Conservation (phyloP, 2,329 filamentous ascomycete species). For the Byssothecium circinans region DNA sequence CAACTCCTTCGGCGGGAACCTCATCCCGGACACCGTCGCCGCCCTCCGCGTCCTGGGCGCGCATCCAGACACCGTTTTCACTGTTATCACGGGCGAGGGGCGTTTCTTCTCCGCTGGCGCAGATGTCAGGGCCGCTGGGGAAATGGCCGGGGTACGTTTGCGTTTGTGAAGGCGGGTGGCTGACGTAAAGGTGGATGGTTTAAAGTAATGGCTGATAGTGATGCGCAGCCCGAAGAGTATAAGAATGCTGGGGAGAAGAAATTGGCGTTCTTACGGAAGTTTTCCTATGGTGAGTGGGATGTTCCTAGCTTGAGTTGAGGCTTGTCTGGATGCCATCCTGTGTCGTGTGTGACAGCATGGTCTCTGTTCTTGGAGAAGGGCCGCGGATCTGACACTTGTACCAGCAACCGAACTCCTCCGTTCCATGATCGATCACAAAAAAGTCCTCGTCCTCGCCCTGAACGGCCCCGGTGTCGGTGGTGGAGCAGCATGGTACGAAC, state of each 20-base stretch:
- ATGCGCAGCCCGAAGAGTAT: constrained; percentile 12
- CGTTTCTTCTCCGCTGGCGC: constrained; percentile 55
- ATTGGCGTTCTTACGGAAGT: constrained; percentile 26
- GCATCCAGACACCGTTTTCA: constrained; percentile 54
- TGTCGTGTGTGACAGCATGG: no score
- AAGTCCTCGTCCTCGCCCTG: constrained; percentile 54
- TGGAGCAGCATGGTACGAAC: constrained; percentile 49
- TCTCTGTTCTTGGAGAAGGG: neutral
- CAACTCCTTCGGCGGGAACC: constrained; percentile 52
- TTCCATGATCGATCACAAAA: constrained; percentile 53
- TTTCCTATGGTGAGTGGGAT: constrained; percentile 32
- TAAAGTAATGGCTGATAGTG: constrained; percentile 13
- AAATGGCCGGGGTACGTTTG: constrained; percentile 14
- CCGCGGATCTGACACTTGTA: neutral
- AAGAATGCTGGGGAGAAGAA: constrained; percentile 41
- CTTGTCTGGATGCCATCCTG: no score
- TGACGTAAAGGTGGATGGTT: neutral
- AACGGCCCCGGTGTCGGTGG: constrained; percentile 56
- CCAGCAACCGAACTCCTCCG: constrained; percentile 44
- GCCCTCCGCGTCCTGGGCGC: constrained; percentile 51
- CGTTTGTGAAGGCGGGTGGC: neutral
- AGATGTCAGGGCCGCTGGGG: constrained; percentile 49
- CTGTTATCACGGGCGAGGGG: constrained; percentile 54
- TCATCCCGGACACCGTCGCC: constrained; percentile 48
- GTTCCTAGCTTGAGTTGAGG: no score